These are phyloP conservation scores for Coelastrella sp. DNA, from an alignment of 139 green algal genomes.

Conservation along the genomic window DNA sequence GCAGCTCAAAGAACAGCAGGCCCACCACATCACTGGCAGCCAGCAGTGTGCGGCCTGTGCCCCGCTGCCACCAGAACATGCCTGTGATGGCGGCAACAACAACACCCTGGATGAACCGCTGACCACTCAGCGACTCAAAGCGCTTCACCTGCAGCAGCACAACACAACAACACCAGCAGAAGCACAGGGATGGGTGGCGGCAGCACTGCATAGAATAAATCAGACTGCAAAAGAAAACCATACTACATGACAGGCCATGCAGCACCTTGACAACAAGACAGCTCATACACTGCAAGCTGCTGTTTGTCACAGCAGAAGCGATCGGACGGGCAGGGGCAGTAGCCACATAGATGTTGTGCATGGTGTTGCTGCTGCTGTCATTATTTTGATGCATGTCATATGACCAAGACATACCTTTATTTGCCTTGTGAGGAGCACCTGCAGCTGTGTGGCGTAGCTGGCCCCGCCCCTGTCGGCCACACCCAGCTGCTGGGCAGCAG, in stretches of 20 bases:
- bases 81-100: constrained; percentile 36
- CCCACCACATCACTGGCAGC: constrained; percentile 61
- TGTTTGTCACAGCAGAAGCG: background rate
- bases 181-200: background rate
- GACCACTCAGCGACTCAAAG: constrained; percentile 69
- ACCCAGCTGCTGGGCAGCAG: background rate
- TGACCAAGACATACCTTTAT: constrained; percentile 47
- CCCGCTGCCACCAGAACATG: constrained; percentile 71
- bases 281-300: background rate
- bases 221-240: background rate
- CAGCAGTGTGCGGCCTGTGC: constrained; percentile 30
- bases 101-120: constrained; percentile 56
- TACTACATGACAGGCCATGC: background rate
- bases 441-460: constrained; percentile 51
- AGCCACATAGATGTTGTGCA: background rate
- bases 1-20: constrained; percentile 72
- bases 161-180: background rate
- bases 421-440: constrained; percentile 47
- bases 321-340: background rate
- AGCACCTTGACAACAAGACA: background rate
- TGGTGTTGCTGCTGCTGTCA: background rate
- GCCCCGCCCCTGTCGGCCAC: constrained; percentile 40
- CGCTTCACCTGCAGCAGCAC: constrained; percentile 65
- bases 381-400: background rate
- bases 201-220: background rate